phyloP scores from a whole-genome alignment of 2,329 filamentous ascomycete species.

The Pseudohalonectria lignicola region DNA sequence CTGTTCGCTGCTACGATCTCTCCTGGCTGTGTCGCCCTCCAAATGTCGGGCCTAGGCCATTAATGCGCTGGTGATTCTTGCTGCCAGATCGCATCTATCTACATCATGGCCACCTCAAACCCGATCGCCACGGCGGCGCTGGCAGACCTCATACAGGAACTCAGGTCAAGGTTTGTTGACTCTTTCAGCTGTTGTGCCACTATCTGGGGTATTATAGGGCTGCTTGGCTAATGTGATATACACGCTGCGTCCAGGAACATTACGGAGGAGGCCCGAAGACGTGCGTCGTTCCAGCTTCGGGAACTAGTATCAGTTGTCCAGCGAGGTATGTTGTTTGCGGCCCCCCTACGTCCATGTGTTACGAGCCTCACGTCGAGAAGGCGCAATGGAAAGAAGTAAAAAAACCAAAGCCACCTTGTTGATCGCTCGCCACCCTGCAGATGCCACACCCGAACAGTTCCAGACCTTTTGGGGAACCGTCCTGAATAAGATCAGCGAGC shows the following conservation, averaged over 20 bases:
- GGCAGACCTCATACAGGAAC: conserved; percentile 33
- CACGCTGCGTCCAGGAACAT: conserved; percentile 16
- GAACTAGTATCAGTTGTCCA: conserved; percentile 44
- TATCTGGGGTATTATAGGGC: no score
- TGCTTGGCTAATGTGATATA: no score
- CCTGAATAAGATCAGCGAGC: conserved; percentile 43
- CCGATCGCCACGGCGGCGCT: conserved; percentile 2
- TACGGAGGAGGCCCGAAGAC: conserved; percentile 36
- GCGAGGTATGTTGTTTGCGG: conserved; percentile 42
- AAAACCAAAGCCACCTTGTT: neutral
- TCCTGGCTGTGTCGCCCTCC: no score
- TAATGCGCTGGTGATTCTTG: conserved; percentile 1
- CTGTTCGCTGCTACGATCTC: no score
- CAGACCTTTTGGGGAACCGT: conserved; percentile 42
- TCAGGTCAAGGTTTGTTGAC: conserved; percentile 37
- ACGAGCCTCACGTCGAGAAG: no score
- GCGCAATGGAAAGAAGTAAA: no score
- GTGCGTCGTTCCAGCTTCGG: conserved; percentile 40
- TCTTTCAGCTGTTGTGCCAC: no score
- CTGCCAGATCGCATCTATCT: neutral
- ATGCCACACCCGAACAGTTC: conserved; percentile 75
- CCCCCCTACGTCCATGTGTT: no score
- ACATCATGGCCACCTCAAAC: conserved; percentile 1
- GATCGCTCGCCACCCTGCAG: conserved; percentile 35
- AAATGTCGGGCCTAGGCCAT: neutral